A percentile compares a stretch with the other conserved stretches of the same genome.
phyloP scores from a whole-genome alignment of 768 basidiomycete species.

The Podaxis sp. region DNA sequence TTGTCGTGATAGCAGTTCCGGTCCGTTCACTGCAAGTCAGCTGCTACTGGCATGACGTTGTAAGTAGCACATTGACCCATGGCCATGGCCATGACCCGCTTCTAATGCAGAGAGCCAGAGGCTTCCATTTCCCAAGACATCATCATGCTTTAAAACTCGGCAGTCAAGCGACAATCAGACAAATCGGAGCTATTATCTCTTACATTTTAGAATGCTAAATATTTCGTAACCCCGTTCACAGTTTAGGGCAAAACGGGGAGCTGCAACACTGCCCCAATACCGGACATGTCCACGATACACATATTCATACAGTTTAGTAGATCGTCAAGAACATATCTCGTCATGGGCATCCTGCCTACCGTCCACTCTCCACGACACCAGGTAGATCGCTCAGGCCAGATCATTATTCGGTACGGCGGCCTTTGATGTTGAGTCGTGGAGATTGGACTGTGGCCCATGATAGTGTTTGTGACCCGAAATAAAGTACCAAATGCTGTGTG shows the following conservation, averaged over 20 bases:
- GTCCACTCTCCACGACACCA: background rate
- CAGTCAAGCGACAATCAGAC: background rate
- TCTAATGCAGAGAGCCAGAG: background rate
- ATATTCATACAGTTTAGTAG: background rate
- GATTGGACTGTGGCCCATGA: slow-evolving; percentile 56
- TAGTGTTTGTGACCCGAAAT: slow-evolving; percentile 54
- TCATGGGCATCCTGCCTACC: too few relatives aligned
- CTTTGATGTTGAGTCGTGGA: slow-evolving; percentile 29
- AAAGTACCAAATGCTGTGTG: slow-evolving; percentile 50
- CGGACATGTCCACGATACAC: background rate
- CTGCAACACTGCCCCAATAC: background rate
- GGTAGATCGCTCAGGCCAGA: slow-evolving; percentile 9
- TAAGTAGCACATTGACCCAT: background rate
- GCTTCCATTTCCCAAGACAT: background rate
- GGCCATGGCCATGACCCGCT: background rate
- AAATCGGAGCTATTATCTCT: background rate
- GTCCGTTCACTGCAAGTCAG: background rate
- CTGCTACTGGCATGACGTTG: background rate
- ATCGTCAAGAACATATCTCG: too few relatives aligned
- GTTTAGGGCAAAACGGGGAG: background rate
- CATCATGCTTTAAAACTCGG: background rate
- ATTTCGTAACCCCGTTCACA: background rate
- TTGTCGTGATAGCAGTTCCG: background rate
- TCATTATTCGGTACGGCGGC: slow-evolving; percentile 3
- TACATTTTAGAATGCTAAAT: background rate